Evolutionary conservation across 441 rosid species (phyloP), one percentile per base, ranked within the genome.

Genomic region (Mallotus japonicus): DNA sequence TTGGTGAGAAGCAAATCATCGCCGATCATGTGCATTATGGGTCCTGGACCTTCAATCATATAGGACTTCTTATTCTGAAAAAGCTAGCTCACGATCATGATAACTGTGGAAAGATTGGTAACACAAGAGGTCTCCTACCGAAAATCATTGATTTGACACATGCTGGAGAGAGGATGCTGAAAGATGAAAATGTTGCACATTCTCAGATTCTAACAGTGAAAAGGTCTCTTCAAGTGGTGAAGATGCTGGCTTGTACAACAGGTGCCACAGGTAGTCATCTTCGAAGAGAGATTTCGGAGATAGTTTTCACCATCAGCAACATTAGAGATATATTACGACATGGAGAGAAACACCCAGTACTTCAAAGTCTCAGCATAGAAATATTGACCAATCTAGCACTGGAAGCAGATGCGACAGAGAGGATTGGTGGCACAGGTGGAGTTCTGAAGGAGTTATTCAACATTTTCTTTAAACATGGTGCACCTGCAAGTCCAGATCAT

Each of bases 71-170:
- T 40, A 86, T 92, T 76, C 85, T 92, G 70, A 95, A 95, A 82
- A 92, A 85, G 78, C 83, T 92, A 22, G 93, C 99, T 34, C 87
- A 85, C 50, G 93, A 91, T 73, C 99, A 89, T 46, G 97, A 95
- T 61, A 92, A 91, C 82, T 91, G 99, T 46, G 96, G 97, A 16
- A 95, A 92, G 83, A 91, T 95, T 12, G 99, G 97, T 17, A 95
- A 91, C 73, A 89, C 97, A 14, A 87, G 95, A 76, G 99, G 96
- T 16, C 96, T 95, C 46, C 83, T 95, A 0, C 96, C 97, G 0
- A 92, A 92, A 75, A 87, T 95, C 72, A 83, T 92, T 73, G 97
- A 92, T 71, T 90, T 92, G 67, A 85, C 87, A 9, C 96, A 89
- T 50, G 84, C 84, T 0, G 93, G 79, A 19, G 92, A 85, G 74